Percentiles rank a stretch among this genome's conserved stretches.
phyloP scores from a whole-genome alignment of 2,329 filamentous ascomycete species.

The Pseudopyricularia cyperi region DNA sequence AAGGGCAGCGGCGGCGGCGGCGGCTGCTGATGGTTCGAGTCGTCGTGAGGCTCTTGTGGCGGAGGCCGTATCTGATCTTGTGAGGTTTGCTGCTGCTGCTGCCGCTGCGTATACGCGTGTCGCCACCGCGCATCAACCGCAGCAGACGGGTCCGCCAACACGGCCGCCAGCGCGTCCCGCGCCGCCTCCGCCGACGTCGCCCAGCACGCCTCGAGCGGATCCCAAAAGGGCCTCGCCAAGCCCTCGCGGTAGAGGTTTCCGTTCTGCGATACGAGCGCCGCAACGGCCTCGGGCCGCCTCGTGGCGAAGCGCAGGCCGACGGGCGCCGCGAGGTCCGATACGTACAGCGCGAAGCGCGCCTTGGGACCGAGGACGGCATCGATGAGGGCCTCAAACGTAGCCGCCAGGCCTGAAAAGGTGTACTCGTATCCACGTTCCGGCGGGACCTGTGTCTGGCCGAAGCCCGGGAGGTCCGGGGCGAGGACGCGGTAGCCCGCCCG shows the following conservation, averaged over 20 bases:
- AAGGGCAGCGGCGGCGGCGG: too few relatives aligned
- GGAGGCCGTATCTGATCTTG: too few relatives aligned
- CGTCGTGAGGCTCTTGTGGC: too few relatives aligned
- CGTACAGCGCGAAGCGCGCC: constrained; percentile 38
- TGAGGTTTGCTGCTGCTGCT: too few relatives aligned
- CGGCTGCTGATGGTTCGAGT: too few relatives aligned
- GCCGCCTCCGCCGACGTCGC: constrained; percentile 10
- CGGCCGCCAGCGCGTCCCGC: constrained; percentile 19
- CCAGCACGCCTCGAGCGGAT: constrained; percentile 32
- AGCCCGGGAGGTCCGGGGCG: constrained; percentile 47
- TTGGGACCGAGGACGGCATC: constrained; percentile 27
- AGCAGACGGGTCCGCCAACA: too few relatives aligned
- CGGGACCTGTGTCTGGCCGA: constrained; percentile 40
- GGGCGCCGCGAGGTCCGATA: constrained; percentile 52
- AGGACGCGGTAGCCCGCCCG: constrained; percentile 25
- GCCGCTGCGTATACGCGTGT: not conserved
- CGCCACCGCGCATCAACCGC: too few relatives aligned
- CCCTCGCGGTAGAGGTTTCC: constrained; percentile 49
- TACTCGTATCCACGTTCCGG: constrained; percentile 28
- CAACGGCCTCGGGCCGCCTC: constrained; percentile 28
- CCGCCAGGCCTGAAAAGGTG: constrained; percentile 38
- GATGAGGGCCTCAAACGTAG: constrained; percentile 33
- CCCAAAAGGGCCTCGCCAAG: constrained; percentile 35
- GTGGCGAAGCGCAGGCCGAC: constrained; percentile 39
- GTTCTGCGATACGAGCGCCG: constrained; percentile 44